These are phyloP conservation scores for Microsporum audouinii DNA, from an alignment of 2,329 filamentous ascomycete species.

Conservation along the genomic window DNA sequence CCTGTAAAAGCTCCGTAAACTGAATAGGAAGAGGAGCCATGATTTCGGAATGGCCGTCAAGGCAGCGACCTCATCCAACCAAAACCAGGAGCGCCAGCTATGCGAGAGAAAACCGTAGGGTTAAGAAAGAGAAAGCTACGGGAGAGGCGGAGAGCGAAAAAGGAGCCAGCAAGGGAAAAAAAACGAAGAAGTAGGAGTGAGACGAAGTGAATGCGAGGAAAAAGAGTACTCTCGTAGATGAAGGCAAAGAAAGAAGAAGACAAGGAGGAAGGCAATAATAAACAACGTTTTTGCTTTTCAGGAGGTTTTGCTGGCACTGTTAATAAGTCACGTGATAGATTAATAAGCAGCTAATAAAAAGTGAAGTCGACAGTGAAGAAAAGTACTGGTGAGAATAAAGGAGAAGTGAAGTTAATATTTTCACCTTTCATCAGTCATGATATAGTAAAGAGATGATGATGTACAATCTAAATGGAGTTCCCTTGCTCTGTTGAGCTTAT, in stretches of 20 bases:
- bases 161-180: conserved; percentile 15
- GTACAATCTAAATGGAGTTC: not conserved
- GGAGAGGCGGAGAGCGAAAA: conserved; percentile 9
- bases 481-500: no score
- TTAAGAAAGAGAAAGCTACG: not conserved
- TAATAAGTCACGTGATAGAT: not conserved
- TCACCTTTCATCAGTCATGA: not conserved
- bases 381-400: not conserved
- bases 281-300: conserved; percentile 34
- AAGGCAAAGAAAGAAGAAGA: not conserved
- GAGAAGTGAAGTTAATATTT: not conserved
- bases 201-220: conserved; percentile 15
- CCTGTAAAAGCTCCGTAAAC: conserved; percentile 82
- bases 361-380: not conserved
- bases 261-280: conserved; percentile 20
- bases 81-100: conserved; percentile 19
- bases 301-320: conserved; percentile 23
- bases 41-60: conserved; percentile 33
- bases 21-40: conserved; percentile 69
- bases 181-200: conserved; percentile 9
- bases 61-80: conserved; percentile 32
- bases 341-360: not conserved
- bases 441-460: not conserved
- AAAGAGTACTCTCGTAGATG: conserved; percentile 8
- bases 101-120: conserved; percentile 23